Evolutionary conservation across 148 eudicot genomes (phyloP).

Genomic region (Dysphania ambrosioides): DNA sequence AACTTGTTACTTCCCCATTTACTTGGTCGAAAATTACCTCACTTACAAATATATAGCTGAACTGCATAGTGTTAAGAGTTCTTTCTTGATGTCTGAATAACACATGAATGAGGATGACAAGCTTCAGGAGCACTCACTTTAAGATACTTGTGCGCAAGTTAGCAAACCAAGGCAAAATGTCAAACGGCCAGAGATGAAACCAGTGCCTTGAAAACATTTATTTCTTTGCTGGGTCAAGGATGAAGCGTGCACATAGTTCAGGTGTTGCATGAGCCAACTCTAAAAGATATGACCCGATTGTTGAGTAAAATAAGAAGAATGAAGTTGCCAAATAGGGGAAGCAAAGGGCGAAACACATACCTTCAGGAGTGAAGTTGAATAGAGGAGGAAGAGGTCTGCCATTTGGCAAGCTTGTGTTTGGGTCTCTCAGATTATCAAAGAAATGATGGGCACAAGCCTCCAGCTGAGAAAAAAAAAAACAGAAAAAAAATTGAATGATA

Average conservation of each 20-base stretch:
- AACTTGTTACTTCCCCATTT: constrained; percentile 10
- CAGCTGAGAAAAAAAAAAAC: constrained; percentile 55
- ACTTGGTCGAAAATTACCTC: constrained; percentile 3
- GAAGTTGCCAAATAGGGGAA: background rate
- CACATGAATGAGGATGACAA: constrained; percentile 10
- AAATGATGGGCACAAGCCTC: constrained; percentile 99
- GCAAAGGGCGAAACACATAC: constrained; percentile 25
- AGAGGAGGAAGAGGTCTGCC: constrained; percentile 78
- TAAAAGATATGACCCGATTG: constrained; percentile 28
- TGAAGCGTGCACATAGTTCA: constrained; percentile 66
- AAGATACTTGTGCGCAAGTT: constrained; percentile 7
- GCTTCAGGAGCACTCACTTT: constrained; percentile 14
- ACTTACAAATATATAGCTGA: background rate
- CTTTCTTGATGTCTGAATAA: constrained; percentile 15
- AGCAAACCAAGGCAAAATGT: constrained; percentile 14
- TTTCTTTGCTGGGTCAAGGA: constrained; percentile 52
- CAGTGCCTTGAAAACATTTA: constrained; percentile 20
- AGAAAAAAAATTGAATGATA: too few species aligned
- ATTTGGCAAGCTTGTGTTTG: constrained; percentile 69
- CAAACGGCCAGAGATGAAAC: too few species aligned
- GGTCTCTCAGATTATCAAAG: constrained; percentile 76
- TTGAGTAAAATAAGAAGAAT: background rate
- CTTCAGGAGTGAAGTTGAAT: constrained; percentile 79
- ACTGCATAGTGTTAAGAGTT: constrained; percentile 14
- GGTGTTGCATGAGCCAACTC: constrained; percentile 65